Base-by-base conservation (phyloP, 2,329 filamentous ascomycete species). In the Ustulina deusta region DNA sequence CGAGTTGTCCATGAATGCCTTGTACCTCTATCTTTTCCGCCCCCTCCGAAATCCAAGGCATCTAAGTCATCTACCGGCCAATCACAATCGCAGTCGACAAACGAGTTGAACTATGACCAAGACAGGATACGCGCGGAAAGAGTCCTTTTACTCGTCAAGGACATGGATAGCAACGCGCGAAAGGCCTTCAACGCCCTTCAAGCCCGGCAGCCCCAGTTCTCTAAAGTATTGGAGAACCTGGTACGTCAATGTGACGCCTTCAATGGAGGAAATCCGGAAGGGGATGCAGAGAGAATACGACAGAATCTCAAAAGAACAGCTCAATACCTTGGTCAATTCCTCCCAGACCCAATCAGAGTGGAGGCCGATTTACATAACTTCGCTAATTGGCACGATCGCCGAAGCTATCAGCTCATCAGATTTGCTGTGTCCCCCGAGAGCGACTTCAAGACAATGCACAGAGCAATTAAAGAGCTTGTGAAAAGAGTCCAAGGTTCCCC, bases 131-230 rank as follows among this genome's bases (percentile, higher is more conserved):
- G 96, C 20, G 91, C 92, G 0, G 93, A 97, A 78, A 89, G 96
- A 38, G 92, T 97, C 63, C 84, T 99, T 4, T 86, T 97, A 0
- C 84, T 98, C 36, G 87, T 97, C 9, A 91, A 90, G 69, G 91
- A 91, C 10, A 84, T 99, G 3, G 93, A 97, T 73, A 83, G 86
- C 1, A 90, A 89, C 70, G 91, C 94, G 0, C 94, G 93, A 78
- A 92, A 89, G 72, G 95, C 96, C 0, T 97, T 98, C 79, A 96
- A 97, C 75, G 90, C 91, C 17, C 88, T 97, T 78, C 93, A 97
- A 78, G 87, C 87, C 34, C 90, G 93, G 52, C 94, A 97, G 77
- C 87, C 90, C 2, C 87, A 89, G 56, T 90, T 93, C 74, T 90
- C 92, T 34, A 89, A 89, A 67, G 91, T 91, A 44, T 83, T 97